Evolutionary conservation across 192 early-diverging fungal genomes (phyloP), one percentile per base, ranked within the genome.

Genomic region (Mortierella antarctica): DNA sequence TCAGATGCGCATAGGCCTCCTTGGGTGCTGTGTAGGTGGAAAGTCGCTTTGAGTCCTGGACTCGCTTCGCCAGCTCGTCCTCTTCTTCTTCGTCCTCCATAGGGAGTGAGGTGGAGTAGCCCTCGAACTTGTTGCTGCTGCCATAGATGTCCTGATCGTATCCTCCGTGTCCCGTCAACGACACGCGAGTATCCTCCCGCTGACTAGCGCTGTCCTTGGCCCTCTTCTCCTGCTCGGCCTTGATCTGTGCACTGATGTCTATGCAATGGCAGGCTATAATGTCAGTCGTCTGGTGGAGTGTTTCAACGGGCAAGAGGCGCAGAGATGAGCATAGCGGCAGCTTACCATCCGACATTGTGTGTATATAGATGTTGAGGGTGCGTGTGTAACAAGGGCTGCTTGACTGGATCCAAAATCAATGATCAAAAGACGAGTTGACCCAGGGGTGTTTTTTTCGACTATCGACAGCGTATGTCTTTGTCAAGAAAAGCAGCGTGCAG

Each of bases 11-110:
- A 21, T 90, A 88, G 10, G 92, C 72, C 56, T 94, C 92, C 54
- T 92, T 91, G 4, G 96, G 94, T 1, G 93, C 96, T 7, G 96
- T 95, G 67, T 94, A 95, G 12, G 88, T 87, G 15, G 90, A 83
- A 9, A 94, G 85, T 64, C 84, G 88, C 67, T 88, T 89, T 17
- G 76, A 81, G 39, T 75, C 62, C 62, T 84, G 85, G 17, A 54
- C 49, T 17, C 55, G 51, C 45, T 67, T 53, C 20, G 77, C 41
- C 23, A 80, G 65, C 12, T 86, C 77, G 17, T 84, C 87, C 50
- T 88, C 90, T 46, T 91, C 91, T 40, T 88, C 89, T 17, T 85
- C 84, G 40, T 85, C 88, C 55, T 85, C 87, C 63, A 80, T 80
- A 7, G 86, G 87, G 20, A 95, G 78, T 0, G 92, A 90, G 17